A percentile compares a stretch with the other conserved stretches of the same genome.
phyloP scores from a whole-genome alignment of 495 filamentous ascomycete species.

The Aspergillus leporis region DNA sequence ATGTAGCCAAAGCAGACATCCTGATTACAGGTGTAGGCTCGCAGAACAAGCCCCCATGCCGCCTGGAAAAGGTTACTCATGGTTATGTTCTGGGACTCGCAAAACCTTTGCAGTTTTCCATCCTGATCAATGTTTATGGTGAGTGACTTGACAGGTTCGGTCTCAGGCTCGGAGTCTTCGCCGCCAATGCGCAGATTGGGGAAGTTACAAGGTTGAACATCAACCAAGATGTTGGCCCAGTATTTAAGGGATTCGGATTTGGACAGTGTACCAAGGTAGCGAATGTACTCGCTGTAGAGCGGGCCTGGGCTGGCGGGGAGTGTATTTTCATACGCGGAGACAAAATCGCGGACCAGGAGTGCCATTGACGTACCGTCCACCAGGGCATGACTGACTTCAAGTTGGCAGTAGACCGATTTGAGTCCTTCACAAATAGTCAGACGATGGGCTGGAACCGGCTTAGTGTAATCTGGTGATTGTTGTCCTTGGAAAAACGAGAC shows the following conservation, averaged over 20 bases:
- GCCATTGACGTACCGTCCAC: constrained; percentile 33
- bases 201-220: constrained; percentile 43
- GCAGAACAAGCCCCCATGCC: constrained; percentile 46
- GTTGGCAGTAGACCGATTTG: constrained; percentile 30
- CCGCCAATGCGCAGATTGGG: constrained; percentile 18
- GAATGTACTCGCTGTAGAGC: constrained; percentile 47
- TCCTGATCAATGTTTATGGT: constrained; percentile 21
- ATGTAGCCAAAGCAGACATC: constrained; percentile 45
- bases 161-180: constrained; percentile 16
- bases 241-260: constrained; percentile 32
- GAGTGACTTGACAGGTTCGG: constrained; percentile 39
- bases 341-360: constrained; percentile 31
- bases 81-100: constrained; percentile 21
- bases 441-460: constrained; percentile 5
- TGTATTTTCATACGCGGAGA: constrained; percentile 35
- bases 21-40: constrained; percentile 36
- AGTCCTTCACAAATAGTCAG: constrained; percentile 13
- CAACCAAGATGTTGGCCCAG: constrained; percentile 42
- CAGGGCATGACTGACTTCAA: constrained; percentile 48
- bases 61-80: constrained; percentile 36
- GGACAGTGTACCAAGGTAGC: constrained; percentile 32
- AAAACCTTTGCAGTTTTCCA: constrained; percentile 22
- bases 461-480: neutral
- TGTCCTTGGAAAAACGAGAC: neutral
- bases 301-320: constrained; percentile 26